These are phyloP conservation scores for Rubia balearica DNA, from an alignment of 305 asterid genomes.

Conservation along the genomic window DNA sequence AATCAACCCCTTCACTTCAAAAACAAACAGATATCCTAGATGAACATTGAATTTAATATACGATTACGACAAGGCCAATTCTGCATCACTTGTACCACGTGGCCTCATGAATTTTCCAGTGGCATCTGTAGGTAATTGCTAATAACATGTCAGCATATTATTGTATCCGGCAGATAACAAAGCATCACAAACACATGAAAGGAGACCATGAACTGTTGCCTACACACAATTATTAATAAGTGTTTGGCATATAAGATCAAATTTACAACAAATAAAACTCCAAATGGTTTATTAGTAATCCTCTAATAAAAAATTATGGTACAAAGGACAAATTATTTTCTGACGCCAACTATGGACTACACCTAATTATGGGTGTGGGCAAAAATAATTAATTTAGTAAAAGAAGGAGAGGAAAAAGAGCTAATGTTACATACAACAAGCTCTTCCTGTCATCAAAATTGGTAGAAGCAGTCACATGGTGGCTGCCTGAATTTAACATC, in stretches of 20 bases:
- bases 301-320: slow-evolving; percentile 7
- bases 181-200: background rate
- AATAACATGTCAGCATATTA: too few species aligned
- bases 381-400: slow-evolving; percentile 6
- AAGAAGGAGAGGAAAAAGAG: background rate
- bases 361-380: slow-evolving; percentile 5
- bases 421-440: slow-evolving; percentile 13
- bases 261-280: background rate
- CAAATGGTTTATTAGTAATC: background rate
- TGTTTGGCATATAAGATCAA: background rate
- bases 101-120: too few species aligned
- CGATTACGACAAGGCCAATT: too few species aligned
- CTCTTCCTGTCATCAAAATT: slow-evolving; percentile 20
- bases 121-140: too few species aligned
- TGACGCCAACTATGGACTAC: slow-evolving; percentile 3
- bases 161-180: background rate
- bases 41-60: too few species aligned
- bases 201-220: background rate
- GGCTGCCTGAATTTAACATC: slow-evolving; percentile 42
- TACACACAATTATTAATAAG: background rate
- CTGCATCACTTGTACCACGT: too few species aligned
- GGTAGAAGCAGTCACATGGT: slow-evolving; percentile 13
- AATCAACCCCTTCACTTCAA: too few species aligned
- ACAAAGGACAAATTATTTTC: slow-evolving; percentile 8
- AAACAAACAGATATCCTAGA: too few species aligned